Base-by-base conservation (phyloP, 306 rosid species). In the Pachyrhizus erosus region DNA sequence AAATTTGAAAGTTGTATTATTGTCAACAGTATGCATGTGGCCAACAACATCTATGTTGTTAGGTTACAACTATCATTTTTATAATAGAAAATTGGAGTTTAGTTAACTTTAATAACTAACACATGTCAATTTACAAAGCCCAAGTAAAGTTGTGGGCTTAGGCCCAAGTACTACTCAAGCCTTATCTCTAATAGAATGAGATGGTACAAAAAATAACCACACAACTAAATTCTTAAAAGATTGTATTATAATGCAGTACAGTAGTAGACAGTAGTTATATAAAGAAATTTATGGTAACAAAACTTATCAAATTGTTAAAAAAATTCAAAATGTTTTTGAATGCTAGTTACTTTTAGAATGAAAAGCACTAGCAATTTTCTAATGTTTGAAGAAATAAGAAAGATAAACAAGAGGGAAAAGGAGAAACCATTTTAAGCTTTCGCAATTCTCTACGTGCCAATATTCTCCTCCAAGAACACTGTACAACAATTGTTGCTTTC, bases 391-490 rank as follows among this genome's bases (percentile, higher is more conserved):
- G 67, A 78, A 67, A 39, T 73, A 69, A 23, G 54, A 67, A 48
- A 77, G 37, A 43, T 40, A 51, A 77, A 33, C 39, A 73, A 48
- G 51, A 20, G 68, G 62, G 68, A 61, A 67, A 78, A 49, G 73
- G 65, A 12, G 77, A 8, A 34, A 96, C 99, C 97, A 89, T 88
- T 84, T 68, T 89, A 81, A 93, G 98, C 80, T 86, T 89, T 74
- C 87, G 85, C 79, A 93, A 82, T 83, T 91, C 96, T 83, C 79
- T 87, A 10, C 89, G 90, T 40, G 99, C 99, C 67, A 73, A 80
- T 80, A 86, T 85, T 84, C 86, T 87, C 75, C 99, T 91, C 90
- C 91, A 84, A 48, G 80, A 83, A 87, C 97, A 91, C 79, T 96
- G 99, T 55, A 77, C 69, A 37, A 42, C 29, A n/a, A 96, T 67